A percentile compares a stretch with the other conserved stretches of the same genome.
Conservation (phyloP, 1,284 basidiomycete genomes). For the Ceratobasidium theobromae region DNA sequence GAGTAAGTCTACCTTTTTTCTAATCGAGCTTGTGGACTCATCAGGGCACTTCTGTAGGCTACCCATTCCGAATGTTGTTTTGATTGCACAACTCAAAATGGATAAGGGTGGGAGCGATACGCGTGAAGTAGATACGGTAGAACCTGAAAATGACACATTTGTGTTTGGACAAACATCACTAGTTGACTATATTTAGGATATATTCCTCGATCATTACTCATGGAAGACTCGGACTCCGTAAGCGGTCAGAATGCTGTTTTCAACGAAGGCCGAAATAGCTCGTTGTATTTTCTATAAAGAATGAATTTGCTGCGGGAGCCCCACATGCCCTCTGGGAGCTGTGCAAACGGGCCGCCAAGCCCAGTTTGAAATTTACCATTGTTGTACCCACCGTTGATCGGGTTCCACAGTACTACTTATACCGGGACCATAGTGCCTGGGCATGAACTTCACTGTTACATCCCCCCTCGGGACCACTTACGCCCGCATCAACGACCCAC, state of each 20-base stretch:
- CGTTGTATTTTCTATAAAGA: not conserved
- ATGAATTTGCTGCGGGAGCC: not conserved
- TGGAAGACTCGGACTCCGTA: no score
- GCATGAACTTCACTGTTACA: not conserved
- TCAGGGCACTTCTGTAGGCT: conserved; percentile 51
- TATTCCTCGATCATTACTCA: not conserved
- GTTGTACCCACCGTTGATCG: not conserved
- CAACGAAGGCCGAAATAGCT: not conserved
- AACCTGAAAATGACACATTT: not conserved
- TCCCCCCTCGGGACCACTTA: conserved; percentile 1
- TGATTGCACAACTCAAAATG: conserved; percentile 45
- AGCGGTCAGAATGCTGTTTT: no score
- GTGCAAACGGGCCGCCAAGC: not conserved
- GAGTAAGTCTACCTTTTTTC: conserved; percentile 50
- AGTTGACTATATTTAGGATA: not conserved
- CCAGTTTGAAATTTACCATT: not conserved
- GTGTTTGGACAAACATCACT: not conserved
- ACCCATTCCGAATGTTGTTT: conserved; percentile 75
- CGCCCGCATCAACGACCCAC: conserved; percentile 4
- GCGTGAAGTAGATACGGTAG: not conserved
- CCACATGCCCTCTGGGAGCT: not conserved
- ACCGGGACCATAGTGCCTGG: not conserved
- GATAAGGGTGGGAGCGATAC: not conserved
- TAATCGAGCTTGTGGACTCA: conserved; percentile 13
- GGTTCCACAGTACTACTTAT: not conserved